Conservation (phyloP, 2,329 filamentous ascomycete genomes). For the Fusarium poae region DNA sequence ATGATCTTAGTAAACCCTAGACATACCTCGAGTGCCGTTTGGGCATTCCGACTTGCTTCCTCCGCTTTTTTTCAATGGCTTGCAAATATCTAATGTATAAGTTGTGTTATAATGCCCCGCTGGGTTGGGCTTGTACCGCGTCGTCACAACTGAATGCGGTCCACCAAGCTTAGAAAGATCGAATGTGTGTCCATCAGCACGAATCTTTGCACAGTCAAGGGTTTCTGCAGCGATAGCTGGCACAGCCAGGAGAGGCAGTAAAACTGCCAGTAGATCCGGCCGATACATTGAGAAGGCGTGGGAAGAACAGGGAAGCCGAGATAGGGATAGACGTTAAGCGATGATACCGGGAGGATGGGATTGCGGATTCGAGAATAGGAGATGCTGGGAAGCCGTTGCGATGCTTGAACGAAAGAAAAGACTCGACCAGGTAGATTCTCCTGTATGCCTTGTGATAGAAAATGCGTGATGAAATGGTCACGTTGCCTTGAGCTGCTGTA, state of each 20-base stretch:
- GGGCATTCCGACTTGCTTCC: constrained; percentile 73
- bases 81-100: constrained; percentile 84
- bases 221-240: constrained; percentile 60
- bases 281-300: constrained; percentile 55
- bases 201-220: constrained; percentile 73
- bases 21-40: constrained; percentile 74
- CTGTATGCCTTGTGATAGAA: constrained; percentile 24
- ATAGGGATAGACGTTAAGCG: constrained; percentile 7
- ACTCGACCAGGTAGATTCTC: constrained; percentile 1
- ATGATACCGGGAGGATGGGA: constrained; percentile 9
- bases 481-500: constrained; percentile 47
- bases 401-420: constrained; percentile 7
- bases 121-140: constrained; percentile 64
- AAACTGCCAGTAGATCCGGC: constrained; percentile 54
- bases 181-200: constrained; percentile 70
- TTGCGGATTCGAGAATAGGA: constrained; percentile 21
- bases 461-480: constrained; percentile 48
- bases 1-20: constrained; percentile 21
- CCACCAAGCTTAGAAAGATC: constrained; percentile 74
- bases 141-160: constrained; percentile 76
- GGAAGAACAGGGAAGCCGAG: constrained; percentile 17
- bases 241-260: constrained; percentile 56
- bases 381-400: not conserved
- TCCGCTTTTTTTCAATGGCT: constrained; percentile 72
- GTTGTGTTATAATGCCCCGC: constrained; percentile 75